phyloP scores from a whole-genome alignment of 1,284 basidiomycete species.

The Marasmius sp. region DNA sequence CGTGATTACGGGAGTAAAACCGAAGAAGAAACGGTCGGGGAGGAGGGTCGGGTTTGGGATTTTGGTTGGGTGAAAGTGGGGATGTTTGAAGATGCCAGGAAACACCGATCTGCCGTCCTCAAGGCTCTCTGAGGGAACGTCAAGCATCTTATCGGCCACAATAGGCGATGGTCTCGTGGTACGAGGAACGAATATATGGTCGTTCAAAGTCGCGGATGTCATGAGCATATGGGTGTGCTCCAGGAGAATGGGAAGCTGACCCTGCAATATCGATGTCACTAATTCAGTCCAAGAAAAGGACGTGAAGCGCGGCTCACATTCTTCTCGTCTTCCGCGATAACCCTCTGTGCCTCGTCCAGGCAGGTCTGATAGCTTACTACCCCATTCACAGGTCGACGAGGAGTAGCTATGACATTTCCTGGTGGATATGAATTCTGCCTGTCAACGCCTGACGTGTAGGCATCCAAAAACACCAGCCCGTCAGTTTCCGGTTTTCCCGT shows the following conservation, averaged over 20 bases:
- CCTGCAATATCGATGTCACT: not conserved
- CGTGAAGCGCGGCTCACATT: not conserved
- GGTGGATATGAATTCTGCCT: not conserved
- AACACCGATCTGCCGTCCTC: not conserved
- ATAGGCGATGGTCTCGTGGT: not conserved
- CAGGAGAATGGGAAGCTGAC: not conserved
- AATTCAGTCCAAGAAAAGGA: not conserved
- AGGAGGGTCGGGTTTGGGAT: not conserved
- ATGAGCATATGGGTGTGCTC: not conserved
- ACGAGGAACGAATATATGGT: not conserved
- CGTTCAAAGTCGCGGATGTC: not conserved
- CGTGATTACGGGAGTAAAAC: not conserved
- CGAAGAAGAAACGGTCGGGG: not conserved
- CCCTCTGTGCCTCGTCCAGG: not conserved
- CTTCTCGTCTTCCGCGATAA: not conserved
- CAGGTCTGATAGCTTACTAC: not conserved
- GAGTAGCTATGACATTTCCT: not conserved
- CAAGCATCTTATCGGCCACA: not conserved
- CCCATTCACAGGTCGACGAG: not conserved
- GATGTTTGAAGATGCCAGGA: not conserved
- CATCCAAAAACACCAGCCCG: not conserved
- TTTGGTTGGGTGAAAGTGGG: not conserved
- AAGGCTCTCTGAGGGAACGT: not conserved
- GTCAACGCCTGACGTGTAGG: not conserved
- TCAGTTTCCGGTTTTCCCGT: not conserved